Conservation (phyloP, 352 stramenopile species). For the Bremia lactucae region DNA sequence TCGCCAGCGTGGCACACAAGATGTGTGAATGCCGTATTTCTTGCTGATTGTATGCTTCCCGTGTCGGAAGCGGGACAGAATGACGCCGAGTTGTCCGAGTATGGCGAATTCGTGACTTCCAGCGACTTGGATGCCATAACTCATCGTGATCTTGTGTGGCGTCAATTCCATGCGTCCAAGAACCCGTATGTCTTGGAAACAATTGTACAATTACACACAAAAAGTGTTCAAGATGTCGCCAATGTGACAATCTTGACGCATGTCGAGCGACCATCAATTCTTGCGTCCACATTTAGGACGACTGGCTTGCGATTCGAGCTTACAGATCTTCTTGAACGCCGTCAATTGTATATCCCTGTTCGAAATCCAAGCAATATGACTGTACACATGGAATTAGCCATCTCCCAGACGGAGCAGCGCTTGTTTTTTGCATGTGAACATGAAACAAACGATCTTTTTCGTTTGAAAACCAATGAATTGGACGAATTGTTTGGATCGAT, state of each 20-base stretch:
- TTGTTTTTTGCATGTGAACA: conserved; percentile 42
- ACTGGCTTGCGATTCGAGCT: conserved; percentile 20
- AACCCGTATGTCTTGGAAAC: conserved; percentile 8
- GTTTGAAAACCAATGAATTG: not conserved
- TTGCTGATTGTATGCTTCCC: conserved; percentile 31
- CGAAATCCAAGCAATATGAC: conserved; percentile 39
- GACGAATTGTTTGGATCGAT: not conserved
- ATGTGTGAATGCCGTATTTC: conserved; percentile 19
- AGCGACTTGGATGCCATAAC: conserved; percentile 23
- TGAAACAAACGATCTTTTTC: too few relatives aligned
- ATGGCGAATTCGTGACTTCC: conserved; percentile 21
- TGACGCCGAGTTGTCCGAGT: conserved; percentile 25
- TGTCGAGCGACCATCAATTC: conserved; percentile 27
- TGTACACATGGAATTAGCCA: conserved; percentile 39
- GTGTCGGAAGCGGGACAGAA: conserved; percentile 4
- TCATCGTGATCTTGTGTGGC: conserved; percentile 27
- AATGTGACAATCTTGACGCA: conserved; percentile 23
- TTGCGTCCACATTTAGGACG: conserved; percentile 1
- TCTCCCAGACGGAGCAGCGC: conserved; percentile 20
- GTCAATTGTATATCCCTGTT: conserved; percentile 21
- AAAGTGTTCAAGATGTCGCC: conserved; percentile 23
- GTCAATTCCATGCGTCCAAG: not conserved
- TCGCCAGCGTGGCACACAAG: conserved; percentile 19
- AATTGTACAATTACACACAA: conserved; percentile 23
- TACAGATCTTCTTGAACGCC: conserved; percentile 27